Base-by-base conservation (phyloP, 208 protist species). In the Crithidia fasciculata region DNA sequence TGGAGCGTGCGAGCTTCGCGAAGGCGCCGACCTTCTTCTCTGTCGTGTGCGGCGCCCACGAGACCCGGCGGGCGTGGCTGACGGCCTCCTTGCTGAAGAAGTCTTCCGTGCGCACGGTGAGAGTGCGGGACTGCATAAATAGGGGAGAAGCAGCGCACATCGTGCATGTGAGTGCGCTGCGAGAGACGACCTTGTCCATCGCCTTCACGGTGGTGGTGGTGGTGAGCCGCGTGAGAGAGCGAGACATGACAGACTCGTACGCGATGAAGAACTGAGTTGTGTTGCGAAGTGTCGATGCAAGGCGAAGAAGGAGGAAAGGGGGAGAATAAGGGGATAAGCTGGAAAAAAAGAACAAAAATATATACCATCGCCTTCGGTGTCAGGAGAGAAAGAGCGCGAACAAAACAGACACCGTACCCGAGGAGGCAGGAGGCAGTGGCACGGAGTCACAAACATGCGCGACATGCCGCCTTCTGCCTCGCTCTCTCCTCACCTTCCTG, bases 51-150 rank as follows among this genome's bases (percentile, higher is more conserved):
- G 93, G 93, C 7, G 93, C 84, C 93, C 93, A 97, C 16, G 85
- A 92, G 39, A 97, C 86, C n/a, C 93, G 88, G n/a, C 93, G 81
- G 37, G 90, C 83, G 71, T 97, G 93, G 62, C 90, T 95, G 19
- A 95, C 74, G 1, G 83, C 93, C 74, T 97, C 93, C 69, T 95
- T 94, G 64, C 88, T 93, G 71, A 97, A 97, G 65, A 95, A 97
- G 54, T 97, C 90, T 65, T 97, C 89, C 18, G 89, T 92, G 39
- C 92, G 89, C 16, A 96, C 92, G 16, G 89, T 86, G 37, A 96
- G 85, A 62, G 18, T 15, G 43, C 81, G 88, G 6, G 44, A 53
- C 0, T 52, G 40, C 16, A 58, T 79, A 60, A 2, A 3, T 16
- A 74, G 41, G 12, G 39, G 9, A 43, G 5, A 36, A 54, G 39